These are phyloP conservation scores for Mortierella polycephala DNA, from an alignment of 371 early-diverging fungal species.

Conservation along the genomic window DNA sequence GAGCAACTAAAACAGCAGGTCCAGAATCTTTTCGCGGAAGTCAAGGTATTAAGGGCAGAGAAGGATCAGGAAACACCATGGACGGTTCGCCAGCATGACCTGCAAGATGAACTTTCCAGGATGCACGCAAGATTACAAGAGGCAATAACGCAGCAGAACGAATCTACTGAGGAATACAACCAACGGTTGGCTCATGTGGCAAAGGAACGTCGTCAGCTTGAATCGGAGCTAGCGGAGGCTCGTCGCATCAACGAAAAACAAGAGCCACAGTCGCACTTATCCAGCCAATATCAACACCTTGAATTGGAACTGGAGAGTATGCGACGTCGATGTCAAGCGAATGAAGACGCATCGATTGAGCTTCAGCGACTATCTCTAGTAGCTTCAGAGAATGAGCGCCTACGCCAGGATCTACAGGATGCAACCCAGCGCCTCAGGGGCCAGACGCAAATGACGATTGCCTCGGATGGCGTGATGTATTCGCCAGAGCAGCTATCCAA, in stretches of 20 bases:
- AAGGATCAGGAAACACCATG: neutral
- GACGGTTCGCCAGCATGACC: neutral
- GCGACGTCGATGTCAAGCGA: constrained; percentile 4
- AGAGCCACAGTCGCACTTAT: neutral
- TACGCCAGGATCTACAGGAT: constrained; percentile 11
- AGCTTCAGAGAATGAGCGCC: constrained; percentile 15
- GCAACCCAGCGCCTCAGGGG: constrained; percentile 10
- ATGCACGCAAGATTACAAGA: neutral
- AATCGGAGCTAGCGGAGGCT: neutral
- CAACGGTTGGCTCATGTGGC: neutral
- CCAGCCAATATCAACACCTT: constrained; percentile 2
- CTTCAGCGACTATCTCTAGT: constrained; percentile 8
- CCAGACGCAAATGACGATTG: neutral
- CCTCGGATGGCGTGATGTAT: neutral
- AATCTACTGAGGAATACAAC: too few species aligned
- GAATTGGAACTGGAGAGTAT: constrained; percentile 13
- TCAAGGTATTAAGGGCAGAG: neutral
- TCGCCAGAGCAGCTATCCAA: constrained; percentile 27
- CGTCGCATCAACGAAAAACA: neutral
- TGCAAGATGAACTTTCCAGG: constrained; percentile 2
- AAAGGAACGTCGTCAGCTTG: constrained; percentile 12
- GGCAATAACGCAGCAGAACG: too few species aligned
- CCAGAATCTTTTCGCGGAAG: constrained; percentile 5
- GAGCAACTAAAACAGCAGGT: constrained; percentile 22
- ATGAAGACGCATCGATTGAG: constrained; percentile 4